These are phyloP conservation scores for grape (Vitis vinifera) DNA, from an alignment of 164 flowering plant species.

Conservation along the genomic window ASM3070453v1 NC_081805.1:10221501-10222000, in stretches of 20 bases:
- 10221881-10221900: constrained; percentile 13
- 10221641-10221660: constrained; percentile 44
- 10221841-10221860: constrained; percentile 24
- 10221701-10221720: background rate
- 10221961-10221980: constrained; percentile 4
- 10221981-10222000: background rate
- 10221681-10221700: constrained; percentile 13
- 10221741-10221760: background rate
- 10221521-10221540: too few relatives aligned
- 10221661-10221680: constrained; percentile 39
- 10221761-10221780: background rate
- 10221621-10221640: constrained; percentile 30
- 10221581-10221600: background rate
- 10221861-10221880: constrained; percentile 39
- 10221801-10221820: constrained; percentile 44
- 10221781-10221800: constrained; percentile 62
- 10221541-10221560: too few relatives aligned
- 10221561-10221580: background rate
- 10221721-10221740: background rate
- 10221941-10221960: background rate
- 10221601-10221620: constrained; percentile 54
- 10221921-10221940: background rate
- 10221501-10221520: too few relatives aligned
- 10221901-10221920: background rate
- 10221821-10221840: constrained; percentile 29